These are phyloP conservation scores for Pyrus bretschneideri DNA, from an alignment of 306 rosid genomes.

Conservation along the genomic window DNA sequence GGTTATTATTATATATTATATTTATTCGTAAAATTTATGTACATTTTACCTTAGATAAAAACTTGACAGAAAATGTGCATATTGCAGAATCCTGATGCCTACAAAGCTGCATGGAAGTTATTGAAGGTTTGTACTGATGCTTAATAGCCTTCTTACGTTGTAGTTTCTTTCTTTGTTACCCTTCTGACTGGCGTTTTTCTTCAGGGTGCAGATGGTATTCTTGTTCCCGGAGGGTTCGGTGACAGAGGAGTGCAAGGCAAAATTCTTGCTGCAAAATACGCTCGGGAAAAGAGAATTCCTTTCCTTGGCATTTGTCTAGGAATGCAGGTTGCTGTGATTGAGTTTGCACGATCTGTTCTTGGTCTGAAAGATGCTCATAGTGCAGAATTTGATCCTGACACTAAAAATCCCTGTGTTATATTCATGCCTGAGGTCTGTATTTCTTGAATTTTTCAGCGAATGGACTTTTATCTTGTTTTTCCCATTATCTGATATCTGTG, in stretches of 20 bases:
- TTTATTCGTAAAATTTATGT: background rate
- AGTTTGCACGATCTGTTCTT: conserved; percentile 73
- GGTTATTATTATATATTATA: conserved; percentile 15
- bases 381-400: conserved; percentile 69
- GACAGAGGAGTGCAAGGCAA: conserved; percentile 91
- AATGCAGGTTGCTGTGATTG: conserved; percentile 93
- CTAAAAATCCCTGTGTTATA: conserved; percentile 74
- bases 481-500: conserved; percentile 9
- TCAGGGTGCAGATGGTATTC: conserved; percentile 86
- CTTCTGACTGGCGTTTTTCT: conserved; percentile 15
- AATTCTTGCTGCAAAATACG: conserved; percentile 86
- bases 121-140: conserved; percentile 30
- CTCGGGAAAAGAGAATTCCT: conserved; percentile 71
- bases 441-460: background rate
- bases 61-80: conserved; percentile 2
- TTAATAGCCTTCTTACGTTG: background rate
- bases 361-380: conserved; percentile 76
- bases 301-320: conserved; percentile 89
- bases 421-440: conserved; percentile 86
- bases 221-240: conserved; percentile 97
- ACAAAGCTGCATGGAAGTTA: conserved; percentile 46
- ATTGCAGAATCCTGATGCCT: conserved; percentile 37
- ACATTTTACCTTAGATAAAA: background rate
- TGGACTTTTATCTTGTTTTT: background rate
- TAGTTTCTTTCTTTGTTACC: background rate